Evolutionary conservation across 1,284 basidiomycete species (phyloP), one percentile per base, ranked within the genome.

Genomic region (Ustilago cynodontis): DNA sequence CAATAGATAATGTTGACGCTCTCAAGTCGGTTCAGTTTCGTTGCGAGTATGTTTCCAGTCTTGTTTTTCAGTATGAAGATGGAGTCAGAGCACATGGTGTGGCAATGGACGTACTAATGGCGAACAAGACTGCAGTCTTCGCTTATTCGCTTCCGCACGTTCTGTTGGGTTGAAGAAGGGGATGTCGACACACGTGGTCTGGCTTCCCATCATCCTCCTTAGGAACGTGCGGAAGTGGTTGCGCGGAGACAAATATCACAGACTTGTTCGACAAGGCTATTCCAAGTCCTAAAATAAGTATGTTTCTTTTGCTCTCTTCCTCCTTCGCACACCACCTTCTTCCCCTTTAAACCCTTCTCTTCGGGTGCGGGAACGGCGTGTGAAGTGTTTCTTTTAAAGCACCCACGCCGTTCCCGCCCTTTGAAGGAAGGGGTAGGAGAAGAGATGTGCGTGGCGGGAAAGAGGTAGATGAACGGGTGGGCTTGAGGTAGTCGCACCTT

Each of bases 231-330:
- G 13, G 24, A 28, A 28, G 22, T 14, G 24, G 16, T 26, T 28
- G 4, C 2, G 11, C 20, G 41, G 41, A 43, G 41, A 11, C n/a
- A 20, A 43, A 20, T 11, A 20, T 43, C 4, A 63, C 53, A 56
- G 37, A 28, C 60, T 39, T 45, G 18, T 13, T 63, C 60, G 60
- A 63, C 53, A 63, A 63, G 53, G 60, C 60, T 49, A 39, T 26
- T 20, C 13, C 20, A n/a, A 20, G 59, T 63, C 60, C 60, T 56
- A 63, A 33, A 63, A 6, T 37, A 18, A 57, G 11, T 28, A 11
- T 26, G 26, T 49, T 28, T 24, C 11, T 9, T 24, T n/a, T 9
- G 35, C 24, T 26, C n/a, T 26, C 50, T 33, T 11, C 16, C 26
- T 26, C 14, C 16, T 11, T 49, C 47, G 3, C 6, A n/a, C 47